These are phyloP conservation scores for Isatis tinctoria DNA, from an alignment of 345 rosid genomes.

Conservation along the genomic window DNA sequence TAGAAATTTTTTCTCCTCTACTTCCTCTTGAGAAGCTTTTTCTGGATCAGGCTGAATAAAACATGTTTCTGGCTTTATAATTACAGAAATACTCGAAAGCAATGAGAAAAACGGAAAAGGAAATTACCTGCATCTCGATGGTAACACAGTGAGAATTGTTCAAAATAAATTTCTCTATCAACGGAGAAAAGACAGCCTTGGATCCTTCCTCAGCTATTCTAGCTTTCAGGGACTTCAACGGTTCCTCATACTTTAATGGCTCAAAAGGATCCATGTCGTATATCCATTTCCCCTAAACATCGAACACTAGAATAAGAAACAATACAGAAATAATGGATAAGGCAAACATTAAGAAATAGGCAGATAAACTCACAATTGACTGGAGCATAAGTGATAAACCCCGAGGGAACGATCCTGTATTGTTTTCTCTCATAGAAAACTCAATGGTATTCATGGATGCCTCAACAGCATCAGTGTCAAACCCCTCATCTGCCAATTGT, in stretches of 20 bases:
- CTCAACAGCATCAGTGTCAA: conserved; percentile 80
- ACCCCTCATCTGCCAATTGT: conserved; percentile 78
- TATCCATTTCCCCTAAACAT: conserved; percentile 85
- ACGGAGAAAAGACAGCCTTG: conserved; percentile 91
- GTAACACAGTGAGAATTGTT: conserved; percentile 84
- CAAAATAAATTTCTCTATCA: conserved; percentile 78
- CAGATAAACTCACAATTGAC: conserved; percentile 52
- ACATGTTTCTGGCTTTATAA: conserved; percentile 11
- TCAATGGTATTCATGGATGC: conserved; percentile 98
- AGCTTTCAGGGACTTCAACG: conserved; percentile 65
- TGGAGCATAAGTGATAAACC: conserved; percentile 94
- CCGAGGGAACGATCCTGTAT: conserved; percentile 96
- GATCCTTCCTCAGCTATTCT: conserved; percentile 85
- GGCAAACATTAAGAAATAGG: background rate
- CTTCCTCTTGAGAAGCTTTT: conserved; percentile 79
- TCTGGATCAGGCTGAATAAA: conserved; percentile 84
- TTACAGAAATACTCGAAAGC: background rate
- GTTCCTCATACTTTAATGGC: conserved; percentile 70
- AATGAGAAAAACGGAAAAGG: background rate
- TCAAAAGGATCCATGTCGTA: conserved; percentile 96
- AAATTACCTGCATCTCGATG: conserved; percentile 87
- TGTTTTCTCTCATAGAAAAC: conserved; percentile 92
- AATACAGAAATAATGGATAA: background rate
- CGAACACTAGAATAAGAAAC: conserved; percentile 14
- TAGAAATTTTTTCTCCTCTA: conserved; percentile 64